These are phyloP conservation scores for Trichoderma parareesei DNA, from an alignment of 495 filamentous ascomycete genomes.

Conservation along the genomic window DNA sequence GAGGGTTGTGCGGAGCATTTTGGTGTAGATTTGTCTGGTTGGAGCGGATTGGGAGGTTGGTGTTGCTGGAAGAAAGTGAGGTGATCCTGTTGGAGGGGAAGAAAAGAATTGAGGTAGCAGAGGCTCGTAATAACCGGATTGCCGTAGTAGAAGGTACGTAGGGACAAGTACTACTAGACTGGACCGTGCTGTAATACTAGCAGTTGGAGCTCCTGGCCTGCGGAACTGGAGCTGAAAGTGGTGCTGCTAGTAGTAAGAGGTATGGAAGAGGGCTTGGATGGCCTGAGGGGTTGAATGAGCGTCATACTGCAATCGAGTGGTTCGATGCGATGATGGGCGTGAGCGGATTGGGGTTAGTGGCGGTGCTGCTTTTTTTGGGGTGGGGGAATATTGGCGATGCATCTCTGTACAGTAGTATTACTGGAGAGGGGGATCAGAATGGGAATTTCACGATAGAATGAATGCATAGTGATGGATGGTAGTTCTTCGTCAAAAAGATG, in stretches of 20 bases:
- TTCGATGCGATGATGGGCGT: neutral
- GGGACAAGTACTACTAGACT: neutral
- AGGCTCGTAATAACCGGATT: too few relatives aligned
- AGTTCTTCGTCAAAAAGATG: too few relatives aligned
- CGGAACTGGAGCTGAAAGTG: neutral
- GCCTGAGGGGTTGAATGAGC: neutral
- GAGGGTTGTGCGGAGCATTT: slow-evolving; percentile 61
- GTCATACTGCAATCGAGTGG: neutral
- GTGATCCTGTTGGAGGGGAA: neutral
- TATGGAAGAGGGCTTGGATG: neutral
- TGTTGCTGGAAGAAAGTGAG: neutral
- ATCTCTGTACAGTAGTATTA: too few relatives aligned
- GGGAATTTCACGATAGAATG: too few relatives aligned
- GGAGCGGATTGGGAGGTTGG: neutral
- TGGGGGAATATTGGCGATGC: neutral
- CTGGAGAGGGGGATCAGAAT: too few relatives aligned
- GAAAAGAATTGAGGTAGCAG: neutral
- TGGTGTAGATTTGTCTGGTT: neutral
- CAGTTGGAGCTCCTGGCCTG: slow-evolving; percentile 5
- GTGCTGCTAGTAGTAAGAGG: neutral
- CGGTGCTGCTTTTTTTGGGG: neutral
- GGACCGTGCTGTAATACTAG: neutral
- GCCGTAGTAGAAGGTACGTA: neutral
- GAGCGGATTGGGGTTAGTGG: too few relatives aligned
- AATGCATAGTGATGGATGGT: too few relatives aligned